A percentile compares a stretch with the other conserved stretches of the same genome.
phyloP scores from a whole-genome alignment of 768 basidiomycete genomes.

The Suillus americanus region DNA sequence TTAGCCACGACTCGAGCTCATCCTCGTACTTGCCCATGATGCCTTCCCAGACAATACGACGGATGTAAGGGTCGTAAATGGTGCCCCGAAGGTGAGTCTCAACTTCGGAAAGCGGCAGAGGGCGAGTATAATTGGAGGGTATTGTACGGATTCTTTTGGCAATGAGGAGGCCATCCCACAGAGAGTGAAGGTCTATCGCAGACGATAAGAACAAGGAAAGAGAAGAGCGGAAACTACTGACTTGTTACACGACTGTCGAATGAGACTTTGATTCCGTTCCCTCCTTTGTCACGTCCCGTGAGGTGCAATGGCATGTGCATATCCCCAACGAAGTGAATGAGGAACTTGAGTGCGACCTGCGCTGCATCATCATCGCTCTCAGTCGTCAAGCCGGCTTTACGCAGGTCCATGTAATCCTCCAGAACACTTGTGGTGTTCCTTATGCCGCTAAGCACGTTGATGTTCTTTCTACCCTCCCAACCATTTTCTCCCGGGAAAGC shows the following conservation, averaged over 20 bases:
- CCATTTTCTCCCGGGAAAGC: slow-evolving; percentile 73
- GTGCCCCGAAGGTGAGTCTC: slow-evolving; percentile 70
- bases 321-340: slow-evolving; percentile 92
- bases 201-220: background rate
- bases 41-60: slow-evolving; percentile 87
- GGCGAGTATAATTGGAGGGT: slow-evolving; percentile 71
- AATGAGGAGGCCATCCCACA: slow-evolving; percentile 86
- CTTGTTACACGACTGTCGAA: slow-evolving; percentile 75
- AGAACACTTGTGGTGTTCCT: slow-evolving; percentile 72
- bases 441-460: slow-evolving; percentile 78
- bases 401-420: slow-evolving; percentile 41
- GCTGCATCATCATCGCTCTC: slow-evolving; percentile 37
- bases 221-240: slow-evolving; percentile 35
- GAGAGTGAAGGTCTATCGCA: slow-evolving; percentile 69
- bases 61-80: slow-evolving; percentile 86
- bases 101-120: slow-evolving; percentile 65
- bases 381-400: slow-evolving; percentile 3
- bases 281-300: slow-evolving; percentile 83
- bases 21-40: slow-evolving; percentile 65
- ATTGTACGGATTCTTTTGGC: slow-evolving; percentile 78
- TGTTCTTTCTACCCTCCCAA: slow-evolving; percentile 57
- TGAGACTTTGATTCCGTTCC: slow-evolving; percentile 73
- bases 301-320: slow-evolving; percentile 94
- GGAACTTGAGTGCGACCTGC: slow-evolving; percentile 86
- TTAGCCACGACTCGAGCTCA: slow-evolving; percentile 63